Base-by-base conservation (phyloP, 768 basidiomycete species). In the Lactarius hengduanensis region DNA sequence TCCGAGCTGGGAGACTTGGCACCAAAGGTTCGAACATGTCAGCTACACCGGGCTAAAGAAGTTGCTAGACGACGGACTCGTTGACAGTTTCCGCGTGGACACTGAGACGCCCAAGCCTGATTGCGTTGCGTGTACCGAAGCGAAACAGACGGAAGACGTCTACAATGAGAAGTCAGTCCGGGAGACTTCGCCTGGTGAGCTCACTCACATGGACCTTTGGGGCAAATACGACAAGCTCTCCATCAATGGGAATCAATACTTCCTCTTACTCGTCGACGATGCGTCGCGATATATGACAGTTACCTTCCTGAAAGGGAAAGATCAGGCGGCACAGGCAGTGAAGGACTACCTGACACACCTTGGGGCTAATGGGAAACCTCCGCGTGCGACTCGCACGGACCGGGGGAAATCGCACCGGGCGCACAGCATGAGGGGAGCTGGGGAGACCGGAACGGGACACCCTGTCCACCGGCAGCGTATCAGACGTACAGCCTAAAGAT, bases 11-110 rank as follows among this genome's bases (percentile, higher is more conserved):
- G 26, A 26, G 26, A 26, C 26, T 26, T 26, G 56, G 56, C 56
- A 57, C 11, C 0, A 4, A 0, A 6, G 34, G 0, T 57, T n/a
- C 11, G n/a, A 36, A 20, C 56, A 57, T 34, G 11, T 57, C 0
- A 57, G 56, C 2, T 57, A 57, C 22, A n/a, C 7, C 0, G 20
- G 56, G 3, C 7, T 57, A 8, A 0, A 36, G 1, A 38, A 57
- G 2, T 1, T 57, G 0, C 3, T 8, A 1, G 7, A n/a, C 1
- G 3, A 7, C 0, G 8, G 20, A 7, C 20, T 38, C 4, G 20
- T 38, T 0, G 6, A 36, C 0, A n/a, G 34, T 0, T 10, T 57
- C 9, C 1, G 1, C 9, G 20, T 57, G 7, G 13, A 57, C 20
- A 30, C 1, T 3, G 5, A 3, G 30, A 30, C 18, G 4, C 34